Conservation (phyloP, 345 rosid species). For the Bruguiera gymnorhiza region DNA sequence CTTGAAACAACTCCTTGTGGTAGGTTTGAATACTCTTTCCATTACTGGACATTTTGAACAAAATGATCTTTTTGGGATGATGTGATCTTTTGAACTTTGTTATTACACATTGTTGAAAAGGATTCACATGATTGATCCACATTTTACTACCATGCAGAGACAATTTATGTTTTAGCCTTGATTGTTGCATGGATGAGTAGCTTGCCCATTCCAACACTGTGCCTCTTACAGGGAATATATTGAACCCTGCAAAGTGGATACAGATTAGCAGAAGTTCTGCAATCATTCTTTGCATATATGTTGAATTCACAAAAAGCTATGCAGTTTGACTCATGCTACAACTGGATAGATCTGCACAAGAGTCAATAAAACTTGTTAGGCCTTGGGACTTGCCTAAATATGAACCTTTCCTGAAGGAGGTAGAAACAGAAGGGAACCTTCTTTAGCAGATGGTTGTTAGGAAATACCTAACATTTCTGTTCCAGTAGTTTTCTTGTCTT, state of each 20-base stretch:
- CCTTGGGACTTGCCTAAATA: background rate
- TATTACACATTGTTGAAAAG: background rate
- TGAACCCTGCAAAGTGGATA: too few relatives aligned
- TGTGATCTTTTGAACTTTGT: background rate
- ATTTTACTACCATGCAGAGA: too few relatives aligned
- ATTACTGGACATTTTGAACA: conserved; percentile 1
- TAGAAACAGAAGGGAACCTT: background rate
- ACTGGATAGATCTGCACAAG: too few relatives aligned
- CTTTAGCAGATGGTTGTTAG: background rate
- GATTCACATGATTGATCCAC: background rate
- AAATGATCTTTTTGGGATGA: background rate
- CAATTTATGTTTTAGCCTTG: too few relatives aligned
- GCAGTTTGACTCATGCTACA: too few relatives aligned
- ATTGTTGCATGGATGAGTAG: too few relatives aligned
- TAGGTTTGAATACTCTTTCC: conserved; percentile 20
- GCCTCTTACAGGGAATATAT: too few relatives aligned
- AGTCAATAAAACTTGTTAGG: too few relatives aligned
- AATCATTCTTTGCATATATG: too few relatives aligned
- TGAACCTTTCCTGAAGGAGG: background rate
- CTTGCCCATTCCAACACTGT: too few relatives aligned
- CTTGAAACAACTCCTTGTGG: conserved; percentile 76
- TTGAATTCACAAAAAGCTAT: too few relatives aligned
- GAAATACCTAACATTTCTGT: background rate
- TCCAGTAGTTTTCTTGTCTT: background rate
- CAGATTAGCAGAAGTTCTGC: too few relatives aligned